These are phyloP conservation scores for Pelargonium cotyledonis DNA, from an alignment of 441 rosid genomes.

Conservation along the genomic window DNA sequence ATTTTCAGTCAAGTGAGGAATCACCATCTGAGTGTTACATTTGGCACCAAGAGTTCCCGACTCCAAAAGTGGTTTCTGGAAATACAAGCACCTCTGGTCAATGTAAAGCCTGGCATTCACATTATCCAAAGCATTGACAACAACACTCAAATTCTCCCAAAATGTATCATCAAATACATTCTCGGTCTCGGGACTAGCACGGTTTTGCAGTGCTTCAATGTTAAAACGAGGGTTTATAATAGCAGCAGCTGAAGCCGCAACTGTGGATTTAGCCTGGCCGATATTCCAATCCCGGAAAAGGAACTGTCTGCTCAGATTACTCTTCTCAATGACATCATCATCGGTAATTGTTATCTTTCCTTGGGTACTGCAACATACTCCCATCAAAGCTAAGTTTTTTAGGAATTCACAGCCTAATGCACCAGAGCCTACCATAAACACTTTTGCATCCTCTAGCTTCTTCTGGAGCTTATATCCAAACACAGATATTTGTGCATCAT, in stretches of 20 bases:
- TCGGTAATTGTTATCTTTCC: conserved; percentile 81
- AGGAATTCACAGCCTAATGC: conserved; percentile 91
- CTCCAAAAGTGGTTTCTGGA: conserved; percentile 91
- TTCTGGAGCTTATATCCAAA: conserved; percentile 81
- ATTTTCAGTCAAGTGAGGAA: conserved; percentile 83
- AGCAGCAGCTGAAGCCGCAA: conserved; percentile 80
- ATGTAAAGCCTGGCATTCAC: conserved; percentile 84
- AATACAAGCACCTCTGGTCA: conserved; percentile 83
- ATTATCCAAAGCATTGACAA: conserved; percentile 74
- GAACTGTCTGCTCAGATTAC: conserved; percentile 89
- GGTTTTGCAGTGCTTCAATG: conserved; percentile 76
- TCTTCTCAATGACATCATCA: conserved; percentile 90
- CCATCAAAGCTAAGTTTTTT: conserved; percentile 85
- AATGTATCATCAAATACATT: conserved; percentile 74
- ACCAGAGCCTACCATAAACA: conserved; percentile 83
- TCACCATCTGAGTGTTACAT: conserved; percentile 89
- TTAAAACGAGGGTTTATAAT: conserved; percentile 54
- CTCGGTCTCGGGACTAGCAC: conserved; percentile 77
- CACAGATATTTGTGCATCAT: conserved; percentile 87
- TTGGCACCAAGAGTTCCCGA: conserved; percentile 88
- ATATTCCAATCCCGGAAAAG: conserved; percentile 94
- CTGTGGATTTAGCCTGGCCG: conserved; percentile 91
- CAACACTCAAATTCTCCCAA: conserved; percentile 69
- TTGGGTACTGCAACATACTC: conserved; percentile 65
- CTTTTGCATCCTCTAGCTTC: conserved; percentile 68